Conservation (phyloP, 768 basidiomycete genomes). For the Leccinum olivaceopallidum region DNA sequence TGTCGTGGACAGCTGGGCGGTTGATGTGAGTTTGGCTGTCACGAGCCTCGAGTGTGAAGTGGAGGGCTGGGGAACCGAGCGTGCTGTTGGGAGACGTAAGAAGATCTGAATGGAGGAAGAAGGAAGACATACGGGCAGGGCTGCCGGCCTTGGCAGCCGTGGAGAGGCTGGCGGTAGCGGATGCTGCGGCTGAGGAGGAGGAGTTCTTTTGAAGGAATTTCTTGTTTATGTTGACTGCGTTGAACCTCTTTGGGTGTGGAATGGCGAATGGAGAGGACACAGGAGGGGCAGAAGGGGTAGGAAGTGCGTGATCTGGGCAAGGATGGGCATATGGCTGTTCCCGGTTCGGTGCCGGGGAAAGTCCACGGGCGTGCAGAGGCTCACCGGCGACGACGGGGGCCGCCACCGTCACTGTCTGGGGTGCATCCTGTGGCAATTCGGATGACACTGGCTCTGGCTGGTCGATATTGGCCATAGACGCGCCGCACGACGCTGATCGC, state of each 20-base stretch:
- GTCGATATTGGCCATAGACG: conserved; percentile 79
- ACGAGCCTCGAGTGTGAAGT: conserved; percentile 77
- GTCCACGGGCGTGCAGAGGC: conserved; percentile 12
- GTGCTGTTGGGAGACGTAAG: conserved; percentile 43
- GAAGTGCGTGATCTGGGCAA: conserved; percentile 20
- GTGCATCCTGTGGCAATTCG: conserved; percentile 38
- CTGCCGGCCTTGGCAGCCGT: conserved; percentile 49
- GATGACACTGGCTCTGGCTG: conserved; percentile 44
- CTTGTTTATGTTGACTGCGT: conserved; percentile 91
- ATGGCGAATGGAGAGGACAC: conserved; percentile 27
- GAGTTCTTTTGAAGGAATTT: conserved; percentile 93
- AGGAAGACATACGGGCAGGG: conserved; percentile 49
- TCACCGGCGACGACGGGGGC: conserved; percentile 7
- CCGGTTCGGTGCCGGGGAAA: conserved; percentile 18
- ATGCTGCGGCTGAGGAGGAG: conserved; percentile 49
- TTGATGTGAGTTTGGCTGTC: conserved; percentile 81
- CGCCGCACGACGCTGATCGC: conserved; percentile 60
- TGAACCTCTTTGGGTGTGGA: conserved; percentile 82
- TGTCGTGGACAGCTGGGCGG: conserved; percentile 54
- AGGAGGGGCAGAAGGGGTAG: conserved; percentile 5
- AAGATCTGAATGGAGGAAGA: background rate
- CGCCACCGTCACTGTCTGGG: conserved; percentile 6
- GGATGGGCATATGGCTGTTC: conserved; percentile 14
- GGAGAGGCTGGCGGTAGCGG: conserved; percentile 43
- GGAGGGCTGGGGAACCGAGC: conserved; percentile 55